These are phyloP conservation scores for Dendrobium chrysotoxum DNA, from an alignment of 106 monocot species.

Conservation along the genomic window DNA sequence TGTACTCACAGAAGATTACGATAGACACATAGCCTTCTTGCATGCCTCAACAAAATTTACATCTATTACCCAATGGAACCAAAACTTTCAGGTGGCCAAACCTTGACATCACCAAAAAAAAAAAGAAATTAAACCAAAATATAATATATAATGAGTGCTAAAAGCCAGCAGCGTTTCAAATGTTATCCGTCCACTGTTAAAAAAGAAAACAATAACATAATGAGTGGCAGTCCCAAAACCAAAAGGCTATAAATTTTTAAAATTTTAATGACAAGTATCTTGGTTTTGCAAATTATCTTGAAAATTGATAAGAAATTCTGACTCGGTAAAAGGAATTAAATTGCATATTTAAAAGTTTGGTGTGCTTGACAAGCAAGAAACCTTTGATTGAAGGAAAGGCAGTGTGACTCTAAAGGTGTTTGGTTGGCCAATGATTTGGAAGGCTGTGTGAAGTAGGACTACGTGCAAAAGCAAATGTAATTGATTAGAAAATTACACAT, in stretches of 20 bases:
- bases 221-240: background rate
- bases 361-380: no score
- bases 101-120: background rate
- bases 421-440: no score
- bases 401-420: no score
- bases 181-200: background rate
- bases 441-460: no score
- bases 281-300: background rate
- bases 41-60: background rate
- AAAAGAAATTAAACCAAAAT: background rate
- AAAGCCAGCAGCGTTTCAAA: background rate
- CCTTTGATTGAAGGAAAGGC: no score
- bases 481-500: no score
- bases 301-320: background rate
- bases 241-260: background rate
- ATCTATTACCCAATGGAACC: background rate
- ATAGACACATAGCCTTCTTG: background rate
- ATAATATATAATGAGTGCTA: background rate
- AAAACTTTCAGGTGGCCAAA: conserved; percentile 3
- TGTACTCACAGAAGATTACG: background rate
- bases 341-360: background rate
- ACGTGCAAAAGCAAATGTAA: no score
- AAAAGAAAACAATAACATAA: background rate
- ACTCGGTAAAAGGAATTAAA: background rate
- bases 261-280: background rate